phyloP scores from a whole-genome alignment of 768 basidiomycete species.

The Erythrobasidium yunnanense region DNA sequence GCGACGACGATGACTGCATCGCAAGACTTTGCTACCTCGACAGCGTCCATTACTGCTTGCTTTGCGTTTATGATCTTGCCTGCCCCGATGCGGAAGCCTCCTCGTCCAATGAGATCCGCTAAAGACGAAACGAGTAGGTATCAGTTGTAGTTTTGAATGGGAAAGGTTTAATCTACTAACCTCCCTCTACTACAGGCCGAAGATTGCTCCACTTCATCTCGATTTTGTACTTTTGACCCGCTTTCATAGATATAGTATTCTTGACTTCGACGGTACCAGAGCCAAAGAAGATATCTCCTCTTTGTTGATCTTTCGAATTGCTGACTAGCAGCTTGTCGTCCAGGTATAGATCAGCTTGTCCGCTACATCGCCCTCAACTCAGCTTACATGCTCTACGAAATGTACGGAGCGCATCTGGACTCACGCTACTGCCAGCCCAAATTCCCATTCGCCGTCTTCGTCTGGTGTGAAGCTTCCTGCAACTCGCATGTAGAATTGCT shows the following conservation, averaged over 20 bases:
- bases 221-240: neutral
- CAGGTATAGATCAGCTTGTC: constrained; percentile 28
- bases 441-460: constrained; percentile 10
- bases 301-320: constrained; percentile 16
- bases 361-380: too few relatives aligned
- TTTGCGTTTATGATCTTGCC: neutral
- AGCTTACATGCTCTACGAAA: too few relatives aligned
- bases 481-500: neutral
- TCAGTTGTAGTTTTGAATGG: too few relatives aligned
- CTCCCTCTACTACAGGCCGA: neutral
- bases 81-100: neutral
- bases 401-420: neutral
- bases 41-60: neutral
- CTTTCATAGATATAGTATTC: neutral
- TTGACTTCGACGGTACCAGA: neutral
- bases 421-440: constrained; percentile 29
- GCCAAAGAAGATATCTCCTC: neutral
- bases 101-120: too few relatives aligned
- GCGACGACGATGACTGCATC: constrained; percentile 35
- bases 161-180: neutral
- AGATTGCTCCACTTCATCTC: neutral
- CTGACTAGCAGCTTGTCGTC: constrained; percentile 29
- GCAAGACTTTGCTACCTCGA: neutral
- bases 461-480: neutral
- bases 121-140: too few relatives aligned